Evolutionary conservation across 495 filamentous ascomycete genomes (phyloP), one percentile per base, ranked within the genome.

Genomic region (Penicillium mononematosum): DNA sequence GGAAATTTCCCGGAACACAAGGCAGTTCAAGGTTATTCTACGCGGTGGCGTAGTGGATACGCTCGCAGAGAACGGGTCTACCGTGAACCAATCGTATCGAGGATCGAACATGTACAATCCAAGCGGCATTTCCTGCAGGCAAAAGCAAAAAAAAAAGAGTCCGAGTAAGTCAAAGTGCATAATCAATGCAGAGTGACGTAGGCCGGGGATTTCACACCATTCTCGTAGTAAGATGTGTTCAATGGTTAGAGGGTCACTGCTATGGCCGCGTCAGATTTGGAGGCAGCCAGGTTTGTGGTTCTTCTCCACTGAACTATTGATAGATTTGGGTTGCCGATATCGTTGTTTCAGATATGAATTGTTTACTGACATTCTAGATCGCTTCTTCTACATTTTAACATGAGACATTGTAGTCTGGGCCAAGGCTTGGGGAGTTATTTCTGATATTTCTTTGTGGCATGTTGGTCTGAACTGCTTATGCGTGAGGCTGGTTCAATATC

Each of bases 251-350:
- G 45, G 24, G 24, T n/a, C 24, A 46, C 16, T 38, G 47, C 20
- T 9, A n/a, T 34, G 36, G 59, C 54, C 65, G 59, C 65, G 65
- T 68, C 65, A 63, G 54, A 62, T 52, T 38, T 32, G 50, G 25
- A 61, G 55, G 32, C 51, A 39, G 56, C 45, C 56, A 42, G 55
- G 45, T 56, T 53, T 43, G 45, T 50, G 27, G 43, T 51, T 63
- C 27, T 27, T 58, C 46, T 56, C 56, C 61, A 58, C 59, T 47
- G 56, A 56, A 51, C 62, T 65, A 62, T 67, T 61, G 51, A 55
- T 66, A 56, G 63, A 50, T 49, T 39, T 48, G 32, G 50, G 39
- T 44, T 44, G 12, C 17, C 19, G 25, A 39, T 34, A 25, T 49
- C 24, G 39, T 36, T 53, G 58, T 63, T 60, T 60, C 63, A 60